Base-by-base conservation (phyloP, 108 stramenopile species). In the Pseudonitzschia multiseries region DNA sequence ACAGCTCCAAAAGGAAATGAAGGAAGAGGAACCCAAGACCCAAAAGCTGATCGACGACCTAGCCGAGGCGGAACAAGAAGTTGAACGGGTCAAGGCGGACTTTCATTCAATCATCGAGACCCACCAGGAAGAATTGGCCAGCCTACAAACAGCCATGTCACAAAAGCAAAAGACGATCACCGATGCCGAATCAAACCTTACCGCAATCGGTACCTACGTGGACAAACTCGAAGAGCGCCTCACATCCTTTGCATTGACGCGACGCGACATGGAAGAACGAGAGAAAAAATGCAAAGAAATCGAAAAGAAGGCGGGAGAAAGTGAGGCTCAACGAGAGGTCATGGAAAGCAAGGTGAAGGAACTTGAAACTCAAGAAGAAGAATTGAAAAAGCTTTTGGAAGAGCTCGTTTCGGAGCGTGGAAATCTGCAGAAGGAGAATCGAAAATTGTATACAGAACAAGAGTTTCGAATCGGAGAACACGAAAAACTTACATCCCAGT, bases 1-100 rank as follows among this genome's bases (percentile, higher is more conserved):
- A 32, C 90, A 94, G 65, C 75, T 94, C 44, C 89, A 89, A 71
- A 88, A 87, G 65, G 93, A 94, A 73, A 94, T 94, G 64, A 88
- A 85, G 57, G 89, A 91, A 59, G 87, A 93, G 76, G 88, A 86
- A 29, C 91, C 84, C 5, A 83, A 83, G 68, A 83, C 86, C 1
- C 84, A 93, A 80, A 80, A 86, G 76, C 50, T 91, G 18, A 62
- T 81, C 26, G 78, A 76, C 14, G 90, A 91, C 56, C 74, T 89
- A 29, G 73, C 79, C 41, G 68, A 54, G 26, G 86, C 86, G 33
- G 48, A 71, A 69, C 41, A 83, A 80, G 79, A 75, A 67, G 66
- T 57, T 36, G 69, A 72, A 18, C 21, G 69, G 28, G 57, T 86
- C 36, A 73, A 70, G 48, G 65, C 50, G 24, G 85, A 90, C 27